Percentiles rank a stretch among this genome's conserved stretches.
These are phyloP conservation scores for Volvox africanus DNA, from an alignment of 139 green algal species.

Conservation along the genomic window DNA sequence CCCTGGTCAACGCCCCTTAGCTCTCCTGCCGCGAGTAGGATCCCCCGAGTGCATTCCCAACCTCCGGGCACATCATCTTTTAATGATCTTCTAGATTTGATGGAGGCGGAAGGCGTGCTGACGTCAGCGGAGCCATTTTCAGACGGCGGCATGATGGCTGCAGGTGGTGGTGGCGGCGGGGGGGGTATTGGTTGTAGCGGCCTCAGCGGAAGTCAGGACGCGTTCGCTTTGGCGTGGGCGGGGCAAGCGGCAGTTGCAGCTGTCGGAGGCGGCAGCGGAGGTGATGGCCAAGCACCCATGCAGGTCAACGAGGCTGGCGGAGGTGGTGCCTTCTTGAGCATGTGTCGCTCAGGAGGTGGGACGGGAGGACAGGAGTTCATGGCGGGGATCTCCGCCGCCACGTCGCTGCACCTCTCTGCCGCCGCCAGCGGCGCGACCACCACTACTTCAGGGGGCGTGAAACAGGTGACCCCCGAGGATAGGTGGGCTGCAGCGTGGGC, in stretches of 20 bases:
- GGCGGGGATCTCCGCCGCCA: too few relatives aligned
- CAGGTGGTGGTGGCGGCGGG: not conserved
- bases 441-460: not conserved
- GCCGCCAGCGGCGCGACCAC: not conserved
- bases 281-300: not conserved
- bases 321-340: not conserved
- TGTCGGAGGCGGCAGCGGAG: not conserved
- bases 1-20: slow-evolving; percentile 24
- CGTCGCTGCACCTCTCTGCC: not conserved
- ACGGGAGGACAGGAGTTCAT: not conserved
- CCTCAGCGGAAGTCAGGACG: not conserved
- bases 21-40: not conserved
- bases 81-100: slow-evolving; percentile 19
- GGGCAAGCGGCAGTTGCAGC: not conserved
- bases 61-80: not conserved
- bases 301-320: not conserved
- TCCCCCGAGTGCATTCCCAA: not conserved
- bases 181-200: not conserved
- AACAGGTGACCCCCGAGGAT: not conserved
- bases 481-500: slow-evolving; percentile 27
- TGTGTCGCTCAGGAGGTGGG: not conserved
- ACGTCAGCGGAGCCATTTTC: not conserved
- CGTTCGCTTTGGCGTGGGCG: not conserved
- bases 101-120: slow-evolving; percentile 24
- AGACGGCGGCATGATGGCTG: not conserved